Evolutionary conservation across 352 stramenopile genomes (phyloP).

Genomic region (Pythium pyrilobum): DNA sequence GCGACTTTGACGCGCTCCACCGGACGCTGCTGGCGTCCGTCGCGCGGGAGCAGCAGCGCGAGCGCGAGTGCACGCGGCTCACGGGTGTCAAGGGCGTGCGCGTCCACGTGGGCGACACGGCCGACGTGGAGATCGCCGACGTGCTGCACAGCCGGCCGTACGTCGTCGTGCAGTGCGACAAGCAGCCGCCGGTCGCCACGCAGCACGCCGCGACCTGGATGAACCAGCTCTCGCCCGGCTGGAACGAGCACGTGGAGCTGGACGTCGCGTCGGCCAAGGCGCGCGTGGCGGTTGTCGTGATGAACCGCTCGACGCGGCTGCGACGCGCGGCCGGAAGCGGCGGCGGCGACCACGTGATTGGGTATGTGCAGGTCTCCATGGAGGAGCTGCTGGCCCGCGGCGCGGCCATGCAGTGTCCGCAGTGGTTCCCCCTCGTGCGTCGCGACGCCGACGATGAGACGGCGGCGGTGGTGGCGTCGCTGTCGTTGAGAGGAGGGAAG

Average conservation of each 20-base stretch:
- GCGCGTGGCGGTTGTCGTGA: conserved; percentile 34
- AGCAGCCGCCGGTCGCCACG: conserved; percentile 25
- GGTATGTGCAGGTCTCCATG: conserved; percentile 33
- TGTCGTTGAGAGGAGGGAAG: background rate
- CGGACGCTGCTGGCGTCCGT: conserved; percentile 32
- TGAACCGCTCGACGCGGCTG: conserved; percentile 26
- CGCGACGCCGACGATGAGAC: background rate
- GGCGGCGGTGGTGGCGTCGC: no score
- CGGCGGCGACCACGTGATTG: conserved; percentile 28
- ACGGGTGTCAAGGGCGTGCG: conserved; percentile 30
- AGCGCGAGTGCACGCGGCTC: background rate
- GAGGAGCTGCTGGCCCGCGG: conserved; percentile 28
- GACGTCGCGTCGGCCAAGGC: conserved; percentile 31
- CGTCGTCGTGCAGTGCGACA: conserved; percentile 39
- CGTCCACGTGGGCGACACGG: conserved; percentile 40
- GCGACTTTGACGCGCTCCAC: conserved; percentile 40
- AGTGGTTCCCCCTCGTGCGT: conserved; percentile 13
- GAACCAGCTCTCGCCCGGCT: conserved; percentile 45
- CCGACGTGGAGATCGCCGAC: conserved; percentile 31
- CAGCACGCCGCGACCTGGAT: conserved; percentile 41
- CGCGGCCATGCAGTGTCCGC: background rate
- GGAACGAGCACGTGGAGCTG: conserved; percentile 60
- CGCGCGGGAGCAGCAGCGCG: background rate
- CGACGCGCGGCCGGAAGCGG: background rate
- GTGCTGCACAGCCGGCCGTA: conserved; percentile 44